phyloP scores from a whole-genome alignment of 768 basidiomycete species.

The Boletus reticulatus region DNA sequence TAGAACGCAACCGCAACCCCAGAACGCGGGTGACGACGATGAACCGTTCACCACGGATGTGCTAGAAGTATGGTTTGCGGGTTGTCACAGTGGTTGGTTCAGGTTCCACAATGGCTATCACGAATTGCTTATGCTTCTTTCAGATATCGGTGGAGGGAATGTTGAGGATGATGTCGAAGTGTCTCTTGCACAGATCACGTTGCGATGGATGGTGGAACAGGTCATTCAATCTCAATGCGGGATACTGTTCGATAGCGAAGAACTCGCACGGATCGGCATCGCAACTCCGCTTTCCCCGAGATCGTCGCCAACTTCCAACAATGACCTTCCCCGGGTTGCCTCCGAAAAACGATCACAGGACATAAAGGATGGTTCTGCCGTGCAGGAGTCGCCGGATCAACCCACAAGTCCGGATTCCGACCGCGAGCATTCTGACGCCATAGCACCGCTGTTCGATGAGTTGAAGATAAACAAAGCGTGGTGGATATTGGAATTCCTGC shows the following conservation, averaged over 20 bases:
- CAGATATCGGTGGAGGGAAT: slow-evolving; percentile 74
- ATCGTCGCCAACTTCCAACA: no score
- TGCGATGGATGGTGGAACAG: slow-evolving; percentile 82
- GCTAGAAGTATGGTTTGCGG: slow-evolving; percentile 79
- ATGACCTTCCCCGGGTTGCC: no score
- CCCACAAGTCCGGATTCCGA: not conserved
- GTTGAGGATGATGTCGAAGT: slow-evolving; percentile 40
- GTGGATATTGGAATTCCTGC: slow-evolving; percentile 75
- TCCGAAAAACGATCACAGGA: no score
- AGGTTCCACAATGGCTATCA: not conserved
- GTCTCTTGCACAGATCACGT: slow-evolving; percentile 55
- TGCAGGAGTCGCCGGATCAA: not conserved
- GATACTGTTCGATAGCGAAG: slow-evolving; percentile 52
- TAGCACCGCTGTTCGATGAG: slow-evolving; percentile 54
- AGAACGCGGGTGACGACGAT: not conserved
- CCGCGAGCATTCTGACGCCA: slow-evolving; percentile 30
- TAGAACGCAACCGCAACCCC: not conserved
- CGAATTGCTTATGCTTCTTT: not conserved
- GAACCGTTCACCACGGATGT: slow-evolving; percentile 43
- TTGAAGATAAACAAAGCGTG: slow-evolving; percentile 47
- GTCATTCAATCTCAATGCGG: slow-evolving; percentile 55
- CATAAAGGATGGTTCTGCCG: not conserved
- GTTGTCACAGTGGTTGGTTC: slow-evolving; percentile 63
- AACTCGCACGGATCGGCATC: slow-evolving; percentile 46
- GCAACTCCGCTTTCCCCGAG: not conserved